phyloP scores from a whole-genome alignment of 305 asterid species.

The Salvia sclarea region DNA sequence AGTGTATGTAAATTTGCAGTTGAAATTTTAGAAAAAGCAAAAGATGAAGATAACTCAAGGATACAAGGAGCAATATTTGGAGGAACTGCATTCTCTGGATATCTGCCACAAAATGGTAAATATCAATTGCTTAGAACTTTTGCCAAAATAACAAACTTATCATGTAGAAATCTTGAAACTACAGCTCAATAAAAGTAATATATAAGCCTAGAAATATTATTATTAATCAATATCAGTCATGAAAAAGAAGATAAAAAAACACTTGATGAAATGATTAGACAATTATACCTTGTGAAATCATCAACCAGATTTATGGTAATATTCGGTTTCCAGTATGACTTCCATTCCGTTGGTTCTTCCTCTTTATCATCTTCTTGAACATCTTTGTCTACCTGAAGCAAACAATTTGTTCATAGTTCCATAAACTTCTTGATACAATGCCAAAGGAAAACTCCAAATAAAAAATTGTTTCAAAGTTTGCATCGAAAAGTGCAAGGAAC shows the following conservation, averaged over 20 bases:
- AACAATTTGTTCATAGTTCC: slow-evolving; percentile 21
- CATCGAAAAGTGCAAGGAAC: not conserved
- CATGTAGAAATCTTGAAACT: slow-evolving; percentile 25
- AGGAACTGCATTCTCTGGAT: slow-evolving; percentile 74
- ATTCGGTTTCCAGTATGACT: slow-evolving; percentile 90
- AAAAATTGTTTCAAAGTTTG: not conserved
- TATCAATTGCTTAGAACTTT: slow-evolving; percentile 20
- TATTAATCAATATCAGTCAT: slow-evolving; percentile 19
- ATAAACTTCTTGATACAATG: slow-evolving; percentile 18
- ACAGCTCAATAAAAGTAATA: slow-evolving; percentile 15
- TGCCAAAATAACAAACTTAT: slow-evolving; percentile 6
- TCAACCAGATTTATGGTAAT: slow-evolving; percentile 89
- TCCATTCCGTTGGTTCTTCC: slow-evolving; percentile 74
- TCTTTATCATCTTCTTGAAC: slow-evolving; percentile 56
- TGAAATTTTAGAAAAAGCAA: not conserved
- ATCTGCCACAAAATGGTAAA: slow-evolving; percentile 53
- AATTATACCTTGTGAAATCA: slow-evolving; percentile 80
- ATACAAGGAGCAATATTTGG: slow-evolving; percentile 93
- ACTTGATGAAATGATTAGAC: slow-evolving; percentile 15
- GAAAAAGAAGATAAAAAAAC: slow-evolving; percentile 2
- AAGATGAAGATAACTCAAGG: slow-evolving; percentile 45
- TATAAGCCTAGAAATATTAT: slow-evolving; percentile 9
- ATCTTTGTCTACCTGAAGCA: slow-evolving; percentile 60
- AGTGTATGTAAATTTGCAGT: not conserved
- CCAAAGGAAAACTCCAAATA: slow-evolving; percentile 4